phyloP scores from a whole-genome alignment of 129 eudicot genomes.

The Pseudognaphalium luteoalbum region DNA sequence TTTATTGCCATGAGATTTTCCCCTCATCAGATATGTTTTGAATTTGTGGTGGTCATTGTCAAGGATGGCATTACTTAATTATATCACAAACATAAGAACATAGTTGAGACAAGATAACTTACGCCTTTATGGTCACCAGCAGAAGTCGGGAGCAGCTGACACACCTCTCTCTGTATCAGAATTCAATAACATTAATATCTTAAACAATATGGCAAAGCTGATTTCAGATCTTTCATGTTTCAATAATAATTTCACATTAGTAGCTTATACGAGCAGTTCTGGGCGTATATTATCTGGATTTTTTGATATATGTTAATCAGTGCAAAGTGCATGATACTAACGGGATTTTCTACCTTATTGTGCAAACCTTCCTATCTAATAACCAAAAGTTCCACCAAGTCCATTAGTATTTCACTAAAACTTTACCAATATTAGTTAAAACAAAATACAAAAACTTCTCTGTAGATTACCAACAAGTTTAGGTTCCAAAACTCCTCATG shows the following conservation, averaged over 20 bases:
- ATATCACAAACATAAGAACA: constrained; percentile 1
- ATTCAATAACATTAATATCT: constrained; percentile 1
- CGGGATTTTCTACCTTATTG: no score
- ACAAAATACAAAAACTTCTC: not conserved
- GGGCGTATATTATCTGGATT: not conserved
- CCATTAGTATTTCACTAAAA: not conserved
- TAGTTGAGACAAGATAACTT: constrained; percentile 37
- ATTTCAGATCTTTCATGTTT: not conserved
- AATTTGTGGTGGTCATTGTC: not conserved
- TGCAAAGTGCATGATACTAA: no score
- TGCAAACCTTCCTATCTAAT: not conserved
- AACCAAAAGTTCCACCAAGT: constrained; percentile 5
- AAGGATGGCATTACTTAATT: not conserved
- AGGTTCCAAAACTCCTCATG: not conserved
- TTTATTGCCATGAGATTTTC: not conserved
- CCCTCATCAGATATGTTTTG: not conserved
- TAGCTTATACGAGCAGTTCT: not conserved
- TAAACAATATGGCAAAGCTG: not conserved
- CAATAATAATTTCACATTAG: not conserved
- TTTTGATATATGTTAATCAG: no score
- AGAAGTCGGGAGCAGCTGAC: constrained; percentile 80
- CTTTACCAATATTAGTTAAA: not conserved
- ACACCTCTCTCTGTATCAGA: constrained; percentile 83
- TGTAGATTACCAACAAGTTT: not conserved
- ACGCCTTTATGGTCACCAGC: constrained; percentile 88